Evolutionary conservation across 768 basidiomycete genomes (phyloP).

Genomic region (Kwoniella mangroviensis): DNA sequence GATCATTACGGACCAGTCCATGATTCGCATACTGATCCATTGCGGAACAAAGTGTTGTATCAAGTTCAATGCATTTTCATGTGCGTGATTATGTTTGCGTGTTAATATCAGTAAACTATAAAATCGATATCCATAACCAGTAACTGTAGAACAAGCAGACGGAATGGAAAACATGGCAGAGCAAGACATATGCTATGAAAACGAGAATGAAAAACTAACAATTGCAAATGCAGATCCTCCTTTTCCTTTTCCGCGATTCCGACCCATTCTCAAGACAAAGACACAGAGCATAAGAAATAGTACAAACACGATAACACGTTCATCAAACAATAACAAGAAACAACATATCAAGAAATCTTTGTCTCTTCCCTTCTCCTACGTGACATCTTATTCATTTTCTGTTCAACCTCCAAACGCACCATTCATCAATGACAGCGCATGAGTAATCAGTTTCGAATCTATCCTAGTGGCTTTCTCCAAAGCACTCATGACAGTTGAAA

Average conservation of each 20-base stretch:
- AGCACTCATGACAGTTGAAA: constrained; percentile 50
- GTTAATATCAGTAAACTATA: no score
- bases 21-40: no score
- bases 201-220: no score
- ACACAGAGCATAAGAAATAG: neutral
- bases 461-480: constrained; percentile 52
- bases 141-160: no score
- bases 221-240: neutral
- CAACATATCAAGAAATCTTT: neutral
- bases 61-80: no score
- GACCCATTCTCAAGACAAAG: no score
- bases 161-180: no score
- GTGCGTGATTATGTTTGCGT: no score
- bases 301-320: neutral
- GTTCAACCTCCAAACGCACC: constrained; percentile 24
- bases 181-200: no score
- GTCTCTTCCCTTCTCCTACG: neutral
- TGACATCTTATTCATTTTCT: neutral
- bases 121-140: no score
- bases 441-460: constrained; percentile 48
- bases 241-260: neutral
- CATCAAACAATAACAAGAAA: neutral
- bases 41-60: no score
- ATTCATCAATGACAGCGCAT: constrained; percentile 51
- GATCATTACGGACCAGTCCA: no score